phyloP scores from a whole-genome alignment of 306 rosid genomes.

The cucumber (Cucumis sativus) region Cucumber_9930_V3 NC_026660.2:24985501-24986000 shows the following conservation, averaged over 20 bases:
- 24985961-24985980: constrained; percentile 81
- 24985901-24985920: background rate
- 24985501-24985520: background rate
- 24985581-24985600: background rate
- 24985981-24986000: constrained; percentile 93
- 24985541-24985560: background rate
- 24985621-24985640: constrained; percentile 34
- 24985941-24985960: constrained; percentile 29
- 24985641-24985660: constrained; percentile 21
- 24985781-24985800: constrained; percentile 63
- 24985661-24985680: constrained; percentile 75
- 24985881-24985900: background rate
- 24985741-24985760: constrained; percentile 58
- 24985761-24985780: constrained; percentile 78
- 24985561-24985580: background rate
- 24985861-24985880: background rate
- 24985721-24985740: constrained; percentile 73
- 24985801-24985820: constrained; percentile 90
- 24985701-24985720: constrained; percentile 72
- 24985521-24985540: background rate
- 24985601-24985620: constrained; percentile 28
- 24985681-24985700: constrained; percentile 86
- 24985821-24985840: background rate
- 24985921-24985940: background rate
- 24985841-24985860: background rate